phyloP scores from a whole-genome alignment of 805 yeast genomes.

The Starmera caribaea region DNA sequence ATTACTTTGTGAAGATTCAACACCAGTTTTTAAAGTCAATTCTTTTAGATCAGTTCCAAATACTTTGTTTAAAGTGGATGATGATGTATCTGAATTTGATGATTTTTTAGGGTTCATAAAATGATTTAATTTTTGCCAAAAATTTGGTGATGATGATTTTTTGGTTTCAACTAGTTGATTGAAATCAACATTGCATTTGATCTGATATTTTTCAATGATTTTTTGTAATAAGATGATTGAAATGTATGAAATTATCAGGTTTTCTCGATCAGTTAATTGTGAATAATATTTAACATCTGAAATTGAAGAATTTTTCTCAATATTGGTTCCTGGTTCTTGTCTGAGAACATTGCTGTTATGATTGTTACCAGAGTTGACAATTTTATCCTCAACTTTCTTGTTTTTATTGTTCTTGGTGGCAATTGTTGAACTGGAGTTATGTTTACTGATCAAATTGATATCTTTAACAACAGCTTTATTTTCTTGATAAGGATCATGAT shows the following conservation, averaged over 20 bases:
- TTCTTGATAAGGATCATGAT: slow-evolving; percentile 39
- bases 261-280: slow-evolving; percentile 50
- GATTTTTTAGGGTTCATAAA: slow-evolving; percentile 12
- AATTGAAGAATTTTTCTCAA: too few species aligned
- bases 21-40: slow-evolving; percentile 62
- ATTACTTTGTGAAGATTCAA: slow-evolving; percentile 75
- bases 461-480: slow-evolving; percentile 10
- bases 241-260: slow-evolving; percentile 47
- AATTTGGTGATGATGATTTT: slow-evolving; percentile 22
- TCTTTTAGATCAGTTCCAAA: slow-evolving; percentile 73
- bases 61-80: slow-evolving; percentile 30
- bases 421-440: too few species aligned
- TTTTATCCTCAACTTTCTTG: too few species aligned
- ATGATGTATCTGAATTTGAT: slow-evolving; percentile 9
- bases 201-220: slow-evolving; percentile 15
- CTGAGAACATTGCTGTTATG: too few species aligned
- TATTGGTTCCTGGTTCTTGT: too few species aligned
- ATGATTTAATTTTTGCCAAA: slow-evolving; percentile 33
- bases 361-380: too few species aligned
- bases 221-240: slow-evolving; percentile 41
- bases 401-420: too few species aligned
- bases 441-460: neutral
- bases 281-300: slow-evolving; percentile 44
- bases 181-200: slow-evolving; percentile 28
- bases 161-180: slow-evolving; percentile 21